Base-by-base conservation (phyloP, 2,329 filamentous ascomycete species). In the Catunica adiposa region DNA sequence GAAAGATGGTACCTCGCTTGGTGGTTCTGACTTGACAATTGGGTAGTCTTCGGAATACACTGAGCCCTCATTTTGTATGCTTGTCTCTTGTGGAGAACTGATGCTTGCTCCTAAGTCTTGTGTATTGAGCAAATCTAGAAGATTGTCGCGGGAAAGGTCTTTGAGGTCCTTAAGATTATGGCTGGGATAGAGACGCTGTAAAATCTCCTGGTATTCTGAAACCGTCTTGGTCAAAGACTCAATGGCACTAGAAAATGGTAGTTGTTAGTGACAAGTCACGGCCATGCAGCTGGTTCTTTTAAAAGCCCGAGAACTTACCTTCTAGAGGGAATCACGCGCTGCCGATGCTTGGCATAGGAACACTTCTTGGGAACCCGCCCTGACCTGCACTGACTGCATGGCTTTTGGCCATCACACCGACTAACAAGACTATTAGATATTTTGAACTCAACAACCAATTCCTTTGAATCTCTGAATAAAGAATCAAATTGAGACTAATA, bases 361-460 rank as follows among this genome's bases (percentile, higher is more conserved):
- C 86, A 90, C 55, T 80, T 75, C 66, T 89, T 86, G 3, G 84
- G 83, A 60, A 86, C 84, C 56, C 86, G 80, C 65, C 87, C 89
- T 66, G 85, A 89, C 57, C 86, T 77, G 65, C 86, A 92, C 65
- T 89, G 86, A 38, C 85, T 84, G 64, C 86, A 92, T 9, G 86
- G 86, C 64, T 87, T 83, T 61, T 83, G 78, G 55, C 86, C 86
- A 69, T 89, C 85, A 64, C 86, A 92, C 60, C 86, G 82, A 56
- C 72, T 52, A 38, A 20, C 86, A 82, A 57, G 23, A 52, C 9
- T 3, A 38, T 25, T 22, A 52, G 11, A 23, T 25, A 50, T 15
- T 26, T 25, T 37, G 9, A 11, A n/a, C 20, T 44, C 40, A 17
- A 44, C 20, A 44, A 17, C 8, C 7, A 23, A 31, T 29, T 34